Evolutionary conservation across 2,329 filamentous ascomycete species (phyloP).

Genomic region (Chaetomium sp.): DNA sequence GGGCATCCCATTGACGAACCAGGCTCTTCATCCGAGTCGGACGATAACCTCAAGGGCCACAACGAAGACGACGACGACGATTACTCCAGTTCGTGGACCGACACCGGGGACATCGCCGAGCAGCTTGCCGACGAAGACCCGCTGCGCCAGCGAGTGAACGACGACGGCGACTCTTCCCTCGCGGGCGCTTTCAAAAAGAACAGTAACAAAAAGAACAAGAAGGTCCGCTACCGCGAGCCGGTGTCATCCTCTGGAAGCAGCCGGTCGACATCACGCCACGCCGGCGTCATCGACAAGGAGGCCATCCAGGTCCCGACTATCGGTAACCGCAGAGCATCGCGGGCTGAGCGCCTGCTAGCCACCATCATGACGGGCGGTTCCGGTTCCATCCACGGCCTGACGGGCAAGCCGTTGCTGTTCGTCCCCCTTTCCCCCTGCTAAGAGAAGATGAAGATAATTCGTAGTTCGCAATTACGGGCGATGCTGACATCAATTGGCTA

Average conservation of each 20-base stretch:
- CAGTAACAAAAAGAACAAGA: slow-evolving; percentile 44
- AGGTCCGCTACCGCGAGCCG: slow-evolving; percentile 60
- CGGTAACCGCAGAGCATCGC: slow-evolving; percentile 54
- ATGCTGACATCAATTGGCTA: slow-evolving; percentile 17
- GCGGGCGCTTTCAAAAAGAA: slow-evolving; percentile 44
- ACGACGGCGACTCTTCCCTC: slow-evolving; percentile 52
- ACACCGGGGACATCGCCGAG: slow-evolving; percentile 91
- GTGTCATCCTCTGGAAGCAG: slow-evolving; percentile 32
- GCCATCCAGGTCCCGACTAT: slow-evolving; percentile 76
- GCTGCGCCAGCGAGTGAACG: slow-evolving; percentile 61
- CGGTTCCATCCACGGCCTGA: slow-evolving; percentile 78
- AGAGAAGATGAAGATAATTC: no score
- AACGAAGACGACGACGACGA: no score
- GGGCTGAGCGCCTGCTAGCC: slow-evolving; percentile 65
- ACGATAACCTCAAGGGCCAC: slow-evolving; percentile 37
- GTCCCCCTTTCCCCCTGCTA: slow-evolving; percentile 19
- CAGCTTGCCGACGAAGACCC: slow-evolving; percentile 82
- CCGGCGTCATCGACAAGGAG: slow-evolving; percentile 56
- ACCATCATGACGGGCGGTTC: slow-evolving; percentile 79
- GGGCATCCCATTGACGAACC: slow-evolving; percentile 41
- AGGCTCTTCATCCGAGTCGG: slow-evolving; percentile 45
- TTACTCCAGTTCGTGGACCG: slow-evolving; percentile 64
- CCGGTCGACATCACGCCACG: slow-evolving; percentile 26
- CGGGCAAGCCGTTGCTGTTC: slow-evolving; percentile 90
- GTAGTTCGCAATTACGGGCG: no score